A percentile compares a stretch with the other conserved stretches of the same genome.
These are phyloP conservation scores for Pseudovirgaria hyperparasitica DNA, from an alignment of 2,329 filamentous ascomycete genomes.

Conservation along the genomic window DNA sequence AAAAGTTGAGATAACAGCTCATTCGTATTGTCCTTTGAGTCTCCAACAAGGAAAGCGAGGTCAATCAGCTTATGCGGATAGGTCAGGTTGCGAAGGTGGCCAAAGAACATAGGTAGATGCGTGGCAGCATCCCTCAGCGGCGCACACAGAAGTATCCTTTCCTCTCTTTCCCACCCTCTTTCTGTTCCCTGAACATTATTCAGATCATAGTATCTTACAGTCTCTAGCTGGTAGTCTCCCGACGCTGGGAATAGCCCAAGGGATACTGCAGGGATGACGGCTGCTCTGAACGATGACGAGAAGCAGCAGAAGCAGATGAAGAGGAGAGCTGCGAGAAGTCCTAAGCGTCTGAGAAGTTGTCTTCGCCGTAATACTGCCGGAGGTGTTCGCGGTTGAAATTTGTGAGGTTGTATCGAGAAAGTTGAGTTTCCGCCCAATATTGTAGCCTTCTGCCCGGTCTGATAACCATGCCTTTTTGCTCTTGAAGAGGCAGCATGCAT, in stretches of 20 bases:
- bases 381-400: slow-evolving; percentile 75
- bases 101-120: slow-evolving; percentile 96
- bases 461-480: slow-evolving; percentile 74
- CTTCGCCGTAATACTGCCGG: slow-evolving; percentile 60
- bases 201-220: slow-evolving; percentile 93
- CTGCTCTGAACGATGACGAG: slow-evolving; percentile 59
- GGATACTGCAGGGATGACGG: slow-evolving; percentile 49
- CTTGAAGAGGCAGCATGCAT: slow-evolving; percentile 41
- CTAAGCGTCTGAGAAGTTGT: slow-evolving; percentile 58
- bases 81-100: slow-evolving; percentile 90
- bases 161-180: slow-evolving; percentile 89
- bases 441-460: slow-evolving; percentile 62
- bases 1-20: slow-evolving; percentile 62
- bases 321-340: slow-evolving; percentile 40
- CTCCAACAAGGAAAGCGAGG: slow-evolving; percentile 89
- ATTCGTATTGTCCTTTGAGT: slow-evolving; percentile 88
- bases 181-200: slow-evolving; percentile 83
- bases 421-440: slow-evolving; percentile 54
- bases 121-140: slow-evolving; percentile 85
- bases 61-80: slow-evolving; percentile 96
- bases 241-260: slow-evolving; percentile 56
- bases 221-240: slow-evolving; percentile 73
- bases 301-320: slow-evolving; percentile 55
- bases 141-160: slow-evolving; percentile 88
- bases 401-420: slow-evolving; percentile 81